phyloP scores from a whole-genome alignment of 2,329 filamentous ascomycete species.

The Trichoderma lentiforme region DNA sequence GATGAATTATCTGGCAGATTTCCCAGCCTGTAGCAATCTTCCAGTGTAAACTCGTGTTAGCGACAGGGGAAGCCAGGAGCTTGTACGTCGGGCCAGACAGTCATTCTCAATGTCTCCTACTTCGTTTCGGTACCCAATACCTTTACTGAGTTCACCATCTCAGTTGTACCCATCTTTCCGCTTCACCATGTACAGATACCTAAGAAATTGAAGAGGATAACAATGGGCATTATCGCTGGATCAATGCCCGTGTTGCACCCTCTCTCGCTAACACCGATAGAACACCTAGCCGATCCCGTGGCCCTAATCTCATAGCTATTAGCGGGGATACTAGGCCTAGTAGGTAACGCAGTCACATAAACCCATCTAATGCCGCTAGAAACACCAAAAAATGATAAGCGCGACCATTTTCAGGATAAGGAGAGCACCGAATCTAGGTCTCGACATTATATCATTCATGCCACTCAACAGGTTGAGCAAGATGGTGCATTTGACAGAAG shows the following conservation, averaged over 20 bases:
- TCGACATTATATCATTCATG: too few relatives aligned
- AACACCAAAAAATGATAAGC: too few relatives aligned
- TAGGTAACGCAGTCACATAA: too few relatives aligned
- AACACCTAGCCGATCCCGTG: too few relatives aligned
- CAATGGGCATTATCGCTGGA: background rate
- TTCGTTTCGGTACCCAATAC: background rate
- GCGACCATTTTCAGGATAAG: too few relatives aligned
- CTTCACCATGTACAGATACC: background rate
- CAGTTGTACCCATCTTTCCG: background rate
- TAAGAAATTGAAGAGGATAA: background rate
- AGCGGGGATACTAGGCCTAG: too few relatives aligned
- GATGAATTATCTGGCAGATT: background rate
- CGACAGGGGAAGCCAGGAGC: background rate
- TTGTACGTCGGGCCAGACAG: background rate
- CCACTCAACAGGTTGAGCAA: too few relatives aligned
- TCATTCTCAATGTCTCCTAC: conserved; percentile 4
- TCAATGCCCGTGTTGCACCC: background rate
- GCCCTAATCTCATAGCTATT: too few relatives aligned
- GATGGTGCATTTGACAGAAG: too few relatives aligned
- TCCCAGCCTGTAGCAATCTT: background rate
- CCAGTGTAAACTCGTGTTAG: background rate
- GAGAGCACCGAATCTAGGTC: too few relatives aligned
- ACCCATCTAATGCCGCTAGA: too few relatives aligned
- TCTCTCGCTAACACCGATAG: background rate
- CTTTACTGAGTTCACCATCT: background rate